A percentile compares a stretch with the other conserved stretches of the same genome.
Conservation (phyloP, 768 basidiomycete species). For the Suillus variegatus region DNA sequence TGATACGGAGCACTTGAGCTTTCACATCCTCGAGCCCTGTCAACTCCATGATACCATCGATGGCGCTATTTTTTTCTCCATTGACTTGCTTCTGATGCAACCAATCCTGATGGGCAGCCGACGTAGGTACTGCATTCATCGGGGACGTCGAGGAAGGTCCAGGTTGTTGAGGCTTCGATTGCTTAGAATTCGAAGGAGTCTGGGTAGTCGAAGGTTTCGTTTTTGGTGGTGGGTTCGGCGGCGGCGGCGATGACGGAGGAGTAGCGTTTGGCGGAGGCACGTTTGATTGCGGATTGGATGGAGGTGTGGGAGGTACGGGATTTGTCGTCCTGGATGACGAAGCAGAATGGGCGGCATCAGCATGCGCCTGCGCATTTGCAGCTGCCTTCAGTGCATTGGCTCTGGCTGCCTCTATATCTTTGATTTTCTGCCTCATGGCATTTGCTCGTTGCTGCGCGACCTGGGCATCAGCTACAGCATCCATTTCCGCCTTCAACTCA, state of each 20-base stretch:
- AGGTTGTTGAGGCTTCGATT: not conserved
- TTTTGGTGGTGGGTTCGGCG: not conserved
- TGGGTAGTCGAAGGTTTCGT: not conserved
- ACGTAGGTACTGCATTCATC: slow-evolving; percentile 14
- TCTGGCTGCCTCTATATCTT: slow-evolving; percentile 43
- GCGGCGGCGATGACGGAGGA: not conserved
- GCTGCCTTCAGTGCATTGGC: slow-evolving; percentile 15
- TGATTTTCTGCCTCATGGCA: slow-evolving; percentile 43
- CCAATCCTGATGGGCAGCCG: slow-evolving; percentile 52
- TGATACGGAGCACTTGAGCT: slow-evolving; percentile 54
- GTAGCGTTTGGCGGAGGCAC: slow-evolving; percentile 3
- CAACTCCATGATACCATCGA: slow-evolving; percentile 71
- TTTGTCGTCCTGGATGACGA: not conserved
- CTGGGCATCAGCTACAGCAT: slow-evolving; percentile 37
- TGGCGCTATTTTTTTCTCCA: slow-evolving; percentile 50
- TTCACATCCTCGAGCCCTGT: slow-evolving; percentile 71
- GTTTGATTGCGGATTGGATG: slow-evolving; percentile 7
- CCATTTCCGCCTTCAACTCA: slow-evolving; percentile 37
- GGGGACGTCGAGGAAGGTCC: not conserved
- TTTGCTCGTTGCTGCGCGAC: slow-evolving; percentile 36
- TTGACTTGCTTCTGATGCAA: slow-evolving; percentile 54
- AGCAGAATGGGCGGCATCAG: not conserved
- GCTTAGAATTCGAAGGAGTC: not conserved
- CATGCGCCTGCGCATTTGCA: slow-evolving; percentile 8
- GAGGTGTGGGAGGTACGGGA: not conserved